phyloP scores from a whole-genome alignment of 2,329 filamentous ascomycete species.

The Aspergillus tubingensis region DNA sequence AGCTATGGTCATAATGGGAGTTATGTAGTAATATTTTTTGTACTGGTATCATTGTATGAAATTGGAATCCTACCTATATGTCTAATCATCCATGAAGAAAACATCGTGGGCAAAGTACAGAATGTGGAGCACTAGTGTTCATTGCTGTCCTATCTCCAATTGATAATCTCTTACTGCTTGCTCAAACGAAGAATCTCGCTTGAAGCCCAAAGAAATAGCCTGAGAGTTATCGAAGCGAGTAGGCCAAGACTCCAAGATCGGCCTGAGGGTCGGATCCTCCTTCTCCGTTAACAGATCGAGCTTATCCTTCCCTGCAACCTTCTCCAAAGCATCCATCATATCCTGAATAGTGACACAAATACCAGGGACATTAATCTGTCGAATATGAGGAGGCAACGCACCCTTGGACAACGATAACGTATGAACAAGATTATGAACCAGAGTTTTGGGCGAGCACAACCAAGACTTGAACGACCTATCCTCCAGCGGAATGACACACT shows the following conservation, averaged over 20 bases:
- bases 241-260: constrained; percentile 60
- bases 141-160: constrained; percentile 24
- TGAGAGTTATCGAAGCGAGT: constrained; percentile 57
- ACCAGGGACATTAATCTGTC: constrained; percentile 61
- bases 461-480: constrained; percentile 54
- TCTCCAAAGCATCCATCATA: constrained; percentile 58
- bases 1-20: background rate
- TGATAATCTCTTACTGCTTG: constrained; percentile 59
- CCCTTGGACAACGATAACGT: constrained; percentile 48
- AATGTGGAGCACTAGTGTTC: background rate
- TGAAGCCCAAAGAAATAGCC: constrained; percentile 55
- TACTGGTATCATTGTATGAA: background rate
- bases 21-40: background rate
- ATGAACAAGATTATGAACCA: constrained; percentile 57
- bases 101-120: no score
- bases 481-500: constrained; percentile 56
- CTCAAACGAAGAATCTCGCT: constrained; percentile 56
- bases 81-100: no score
- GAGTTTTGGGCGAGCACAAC: constrained; percentile 56
- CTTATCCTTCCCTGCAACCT: constrained; percentile 57
- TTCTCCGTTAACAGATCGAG: constrained; percentile 55
- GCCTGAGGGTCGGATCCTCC: constrained; percentile 52
- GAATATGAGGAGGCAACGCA: constrained; percentile 45
- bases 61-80: background rate
- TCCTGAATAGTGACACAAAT: constrained; percentile 55